Base-by-base conservation (phyloP, 139 green algal species). In the Pedinophyceae sp. region DNA sequence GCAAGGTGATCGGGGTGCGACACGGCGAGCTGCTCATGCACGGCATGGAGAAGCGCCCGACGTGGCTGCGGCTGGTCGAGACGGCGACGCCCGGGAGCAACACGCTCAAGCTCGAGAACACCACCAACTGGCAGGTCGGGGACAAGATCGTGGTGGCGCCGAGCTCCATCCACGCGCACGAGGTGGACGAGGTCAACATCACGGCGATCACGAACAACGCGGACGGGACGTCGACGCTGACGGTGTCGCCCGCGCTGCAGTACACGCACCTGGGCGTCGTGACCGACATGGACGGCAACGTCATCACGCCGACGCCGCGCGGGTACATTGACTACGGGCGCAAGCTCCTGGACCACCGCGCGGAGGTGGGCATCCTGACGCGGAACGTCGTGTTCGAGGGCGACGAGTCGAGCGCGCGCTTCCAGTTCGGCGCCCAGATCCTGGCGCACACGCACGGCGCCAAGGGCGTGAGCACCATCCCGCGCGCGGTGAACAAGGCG, bases 61-160 rank as follows among this genome's bases (percentile, higher is more conserved):
- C 52, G n/a, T 67, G 60, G 60, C 55, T 46, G 2, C 47, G 26
- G 23, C 55, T 61, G 6, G 28, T 4, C 28, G 39, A 4, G 20
- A 61, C 55, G 6, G 55, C 41, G 7, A 19, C 7, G 16, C 24
- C 40, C 3, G 55, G 55, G 7, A 25, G 43, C 24, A 54, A 5
- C 39, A 25, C 6, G 13, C 27, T 61, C 15, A 24, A 7, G 13
- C 5, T 61, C 24, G 45, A 50, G 16, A 10, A 20, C 25, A 17
- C 50, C 1, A 26, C 53, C 24, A 28, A 53, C 2, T 61, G 55
- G 55, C 20, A 54, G 20, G 55, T 23, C 4, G 52, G 46, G 10
- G 60, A 67, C 60, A 28, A 39, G 52, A 49, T 67, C 23, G 52
- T 67, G 20, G 30, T 67, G 17, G 28, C 60, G 19, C 57, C 60